A percentile compares a stretch with the other conserved stretches of the same genome.
Conservation (phyloP, 2,329 filamentous ascomycete species). For the Fusarium globosum region DNA sequence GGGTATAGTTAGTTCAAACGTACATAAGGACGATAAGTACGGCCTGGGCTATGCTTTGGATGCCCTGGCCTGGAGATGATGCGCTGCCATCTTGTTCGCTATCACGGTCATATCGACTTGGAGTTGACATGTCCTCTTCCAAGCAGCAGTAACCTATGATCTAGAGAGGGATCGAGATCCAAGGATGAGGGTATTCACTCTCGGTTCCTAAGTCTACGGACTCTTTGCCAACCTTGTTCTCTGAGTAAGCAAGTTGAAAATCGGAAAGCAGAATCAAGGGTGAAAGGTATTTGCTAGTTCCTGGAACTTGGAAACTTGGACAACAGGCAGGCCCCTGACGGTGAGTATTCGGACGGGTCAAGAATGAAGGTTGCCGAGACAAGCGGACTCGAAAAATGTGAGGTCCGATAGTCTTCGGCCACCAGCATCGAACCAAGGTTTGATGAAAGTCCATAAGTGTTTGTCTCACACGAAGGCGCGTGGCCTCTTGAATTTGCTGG, state of each 20-base stretch:
- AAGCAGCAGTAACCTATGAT: neutral
- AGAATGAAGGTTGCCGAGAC: neutral
- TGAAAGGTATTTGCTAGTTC: too few relatives aligned
- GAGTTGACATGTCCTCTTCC: neutral
- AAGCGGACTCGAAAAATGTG: neutral
- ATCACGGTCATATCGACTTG: neutral
- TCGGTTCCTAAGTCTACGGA: neutral
- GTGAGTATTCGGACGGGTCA: neutral
- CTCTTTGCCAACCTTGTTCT: neutral
- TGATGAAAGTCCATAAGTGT: neutral
- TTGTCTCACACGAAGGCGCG: conserved; percentile 6
- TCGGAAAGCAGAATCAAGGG: neutral
- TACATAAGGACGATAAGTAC: conserved; percentile 4
- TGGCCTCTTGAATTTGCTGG: neutral
- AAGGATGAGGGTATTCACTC: neutral
- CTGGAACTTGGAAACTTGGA: neutral
- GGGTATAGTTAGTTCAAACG: conserved; percentile 8
- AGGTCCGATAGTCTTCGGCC: conserved; percentile 32
- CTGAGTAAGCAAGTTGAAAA: neutral
- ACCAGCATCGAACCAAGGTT: neutral
- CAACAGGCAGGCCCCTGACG: neutral
- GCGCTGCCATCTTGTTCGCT: neutral
- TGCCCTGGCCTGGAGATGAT: neutral
- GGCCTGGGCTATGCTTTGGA: neutral
- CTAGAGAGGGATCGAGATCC: neutral